These are phyloP conservation scores for Boechera retrofracta DNA, from an alignment of 345 rosid species.

Conservation along the genomic window DNA sequence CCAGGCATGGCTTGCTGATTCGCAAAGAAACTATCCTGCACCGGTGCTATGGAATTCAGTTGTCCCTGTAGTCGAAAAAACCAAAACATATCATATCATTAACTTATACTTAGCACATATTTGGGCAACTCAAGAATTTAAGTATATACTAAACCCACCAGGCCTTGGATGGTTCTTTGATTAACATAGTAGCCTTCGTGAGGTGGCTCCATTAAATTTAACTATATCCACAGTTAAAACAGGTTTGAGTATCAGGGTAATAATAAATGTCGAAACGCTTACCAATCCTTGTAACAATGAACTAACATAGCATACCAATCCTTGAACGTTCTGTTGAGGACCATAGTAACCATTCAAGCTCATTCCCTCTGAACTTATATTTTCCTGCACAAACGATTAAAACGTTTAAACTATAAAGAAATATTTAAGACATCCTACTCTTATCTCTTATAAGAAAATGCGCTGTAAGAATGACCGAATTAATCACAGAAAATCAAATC, in stretches of 20 bases:
- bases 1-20: conserved; percentile 62
- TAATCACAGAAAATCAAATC: not conserved
- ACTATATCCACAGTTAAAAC: conserved; percentile 49
- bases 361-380: conserved; percentile 56
- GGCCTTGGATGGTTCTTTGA: conserved; percentile 58
- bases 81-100: conserved; percentile 2
- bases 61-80: conserved; percentile 54
- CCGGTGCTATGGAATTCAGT: conserved; percentile 51
- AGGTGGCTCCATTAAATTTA: conserved; percentile 75
- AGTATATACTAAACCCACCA: conserved; percentile 48
- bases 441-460: not conserved
- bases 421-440: conserved; percentile 8
- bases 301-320: conserved; percentile 50
- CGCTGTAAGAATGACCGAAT: not conserved
- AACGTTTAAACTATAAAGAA: conserved; percentile 6
- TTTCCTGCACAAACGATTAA: conserved; percentile 48
- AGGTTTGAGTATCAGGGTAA: conserved; percentile 13
- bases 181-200: conserved; percentile 67
- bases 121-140: not conserved
- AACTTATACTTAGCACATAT: not conserved
- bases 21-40: conserved; percentile 56
- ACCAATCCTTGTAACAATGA: not conserved
- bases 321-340: conserved; percentile 60
- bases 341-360: conserved; percentile 58
- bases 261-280: not conserved